These are phyloP conservation scores for Crithidia thermophila DNA, from an alignment of 208 protist species.

Conservation along the genomic window DNA sequence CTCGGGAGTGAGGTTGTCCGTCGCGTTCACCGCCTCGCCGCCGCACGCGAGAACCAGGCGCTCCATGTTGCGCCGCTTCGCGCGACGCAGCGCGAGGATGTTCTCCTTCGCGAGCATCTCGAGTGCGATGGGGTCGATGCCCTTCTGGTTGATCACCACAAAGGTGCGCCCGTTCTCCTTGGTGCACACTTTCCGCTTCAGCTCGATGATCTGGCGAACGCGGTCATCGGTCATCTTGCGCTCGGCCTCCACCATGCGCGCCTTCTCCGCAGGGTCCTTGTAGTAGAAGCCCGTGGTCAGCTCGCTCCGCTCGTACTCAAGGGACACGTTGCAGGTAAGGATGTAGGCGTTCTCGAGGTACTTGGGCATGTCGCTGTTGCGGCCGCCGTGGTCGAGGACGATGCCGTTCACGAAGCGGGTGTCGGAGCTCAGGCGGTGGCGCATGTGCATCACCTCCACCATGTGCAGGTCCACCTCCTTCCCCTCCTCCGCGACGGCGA, in stretches of 20 bases:
- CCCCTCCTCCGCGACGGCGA: slow-evolving; percentile 79
- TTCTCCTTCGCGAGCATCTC: slow-evolving; percentile 99
- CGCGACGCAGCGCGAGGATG: slow-evolving; percentile 98
- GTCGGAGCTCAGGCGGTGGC: slow-evolving; percentile 96
- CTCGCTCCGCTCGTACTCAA: slow-evolving; percentile 99
- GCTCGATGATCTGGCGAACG: slow-evolving; percentile 98
- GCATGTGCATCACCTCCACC: slow-evolving; percentile 99
- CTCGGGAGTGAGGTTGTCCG: slow-evolving; percentile 96
- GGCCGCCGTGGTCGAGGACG: slow-evolving; percentile 99
- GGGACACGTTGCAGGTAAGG: slow-evolving; percentile 99
- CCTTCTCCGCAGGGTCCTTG: slow-evolving; percentile 96
- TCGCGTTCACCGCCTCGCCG: slow-evolving; percentile 97
- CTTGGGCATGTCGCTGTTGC: slow-evolving; percentile 99
- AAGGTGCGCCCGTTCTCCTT: slow-evolving; percentile 96
- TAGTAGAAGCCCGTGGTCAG: slow-evolving; percentile 99
- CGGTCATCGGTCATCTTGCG: slow-evolving; percentile 97
- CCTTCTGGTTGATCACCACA: slow-evolving; percentile 99
- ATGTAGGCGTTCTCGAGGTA: slow-evolving; percentile 98
- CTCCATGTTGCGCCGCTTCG: slow-evolving; percentile 99
- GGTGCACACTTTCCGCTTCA: slow-evolving; percentile 97
- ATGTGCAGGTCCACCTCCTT: slow-evolving; percentile 98
- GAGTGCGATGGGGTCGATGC: slow-evolving; percentile 99
- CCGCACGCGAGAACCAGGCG: slow-evolving; percentile 97
- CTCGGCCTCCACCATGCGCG: slow-evolving; percentile 97
- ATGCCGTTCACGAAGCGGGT: slow-evolving; percentile 98